These are phyloP conservation scores for Brasilioporus rufonigricans DNA, from an alignment of 768 basidiomycete species.

Conservation along the genomic window DNA sequence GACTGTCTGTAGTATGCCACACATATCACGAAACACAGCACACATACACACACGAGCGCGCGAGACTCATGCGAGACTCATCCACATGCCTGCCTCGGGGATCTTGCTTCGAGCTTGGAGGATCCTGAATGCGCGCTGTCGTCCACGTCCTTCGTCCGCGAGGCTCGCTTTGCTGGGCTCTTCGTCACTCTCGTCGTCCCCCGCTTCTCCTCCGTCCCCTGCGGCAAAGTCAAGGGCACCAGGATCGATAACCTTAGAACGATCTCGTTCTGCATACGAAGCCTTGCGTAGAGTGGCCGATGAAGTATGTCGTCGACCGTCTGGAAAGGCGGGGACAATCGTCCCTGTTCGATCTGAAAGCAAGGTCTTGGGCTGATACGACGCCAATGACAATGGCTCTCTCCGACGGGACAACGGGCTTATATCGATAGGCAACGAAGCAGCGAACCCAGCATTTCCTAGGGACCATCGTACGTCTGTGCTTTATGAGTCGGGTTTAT, in stretches of 20 bases:
- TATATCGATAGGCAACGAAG: slow-evolving; percentile 67
- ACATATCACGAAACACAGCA: neutral
- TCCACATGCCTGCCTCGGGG: slow-evolving; percentile 77
- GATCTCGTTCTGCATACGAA: slow-evolving; percentile 68
- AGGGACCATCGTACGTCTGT: slow-evolving; percentile 27
- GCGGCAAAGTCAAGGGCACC: slow-evolving; percentile 61
- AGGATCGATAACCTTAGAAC: slow-evolving; percentile 60
- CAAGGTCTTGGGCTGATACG: slow-evolving; percentile 54
- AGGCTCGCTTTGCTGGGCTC: slow-evolving; percentile 21
- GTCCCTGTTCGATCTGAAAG: slow-evolving; percentile 38
- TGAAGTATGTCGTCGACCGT: slow-evolving; percentile 27
- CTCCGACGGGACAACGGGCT: slow-evolving; percentile 34
- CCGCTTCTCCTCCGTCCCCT: slow-evolving; percentile 50
- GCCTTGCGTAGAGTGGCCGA: slow-evolving; percentile 56
- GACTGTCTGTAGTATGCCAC: no score
- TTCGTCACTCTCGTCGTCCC: slow-evolving; percentile 33
- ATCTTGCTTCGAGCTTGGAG: slow-evolving; percentile 65
- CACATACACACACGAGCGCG: neutral
- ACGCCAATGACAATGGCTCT: slow-evolving; percentile 48
- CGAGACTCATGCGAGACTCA: slow-evolving; percentile 58
- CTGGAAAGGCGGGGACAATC: slow-evolving; percentile 29
- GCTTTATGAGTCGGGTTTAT: slow-evolving; percentile 8
- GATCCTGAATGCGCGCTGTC: slow-evolving; percentile 63
- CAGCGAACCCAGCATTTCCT: slow-evolving; percentile 38
- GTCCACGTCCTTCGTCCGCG: slow-evolving; percentile 42